A percentile compares a stretch with the other conserved stretches of the same genome.
phyloP scores from a whole-genome alignment of 129 eudicot genomes.

The Chrysanthemum makinoi region DNA sequence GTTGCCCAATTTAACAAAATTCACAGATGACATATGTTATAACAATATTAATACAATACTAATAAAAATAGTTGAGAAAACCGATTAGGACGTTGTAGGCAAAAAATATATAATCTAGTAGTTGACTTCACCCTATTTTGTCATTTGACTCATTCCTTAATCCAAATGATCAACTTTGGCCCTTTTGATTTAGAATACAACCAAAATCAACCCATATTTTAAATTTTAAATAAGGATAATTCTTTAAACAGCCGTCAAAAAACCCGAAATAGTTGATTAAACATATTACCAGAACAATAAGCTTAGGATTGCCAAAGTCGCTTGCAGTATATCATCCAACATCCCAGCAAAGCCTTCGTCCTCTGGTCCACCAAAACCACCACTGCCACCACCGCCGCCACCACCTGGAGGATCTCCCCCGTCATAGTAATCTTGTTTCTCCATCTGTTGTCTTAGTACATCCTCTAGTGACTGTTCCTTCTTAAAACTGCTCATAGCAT shows the following conservation, averaged over 20 bases:
- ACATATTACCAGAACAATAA: constrained; percentile 52
- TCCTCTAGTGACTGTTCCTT: constrained; percentile 70
- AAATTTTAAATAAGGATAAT: not conserved
- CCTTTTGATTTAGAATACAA: too few species aligned
- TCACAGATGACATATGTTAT: too few species aligned
- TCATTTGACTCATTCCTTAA: too few species aligned
- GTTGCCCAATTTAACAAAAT: too few species aligned
- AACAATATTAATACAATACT: too few species aligned
- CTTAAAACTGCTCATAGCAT: constrained; percentile 57
- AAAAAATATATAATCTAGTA: too few species aligned
- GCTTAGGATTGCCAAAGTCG: constrained; percentile 51
- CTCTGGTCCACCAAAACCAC: constrained; percentile 60
- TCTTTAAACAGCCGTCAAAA: not conserved
- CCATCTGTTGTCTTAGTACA: constrained; percentile 62
- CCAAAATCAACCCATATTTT: not conserved
- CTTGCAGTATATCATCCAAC: constrained; percentile 64
- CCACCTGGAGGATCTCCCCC: constrained; percentile 42
- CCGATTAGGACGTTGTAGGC: too few species aligned
- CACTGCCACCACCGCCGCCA: constrained; percentile 37
- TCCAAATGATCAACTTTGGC: too few species aligned
- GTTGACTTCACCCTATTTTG: too few species aligned
- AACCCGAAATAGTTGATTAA: constrained; percentile 7
- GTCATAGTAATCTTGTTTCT: constrained; percentile 63
- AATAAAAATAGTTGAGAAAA: too few species aligned
- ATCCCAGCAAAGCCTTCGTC: constrained; percentile 52